Conservation (phyloP, 108 stramenopile species). For the Epithemia pelagica region DNA sequence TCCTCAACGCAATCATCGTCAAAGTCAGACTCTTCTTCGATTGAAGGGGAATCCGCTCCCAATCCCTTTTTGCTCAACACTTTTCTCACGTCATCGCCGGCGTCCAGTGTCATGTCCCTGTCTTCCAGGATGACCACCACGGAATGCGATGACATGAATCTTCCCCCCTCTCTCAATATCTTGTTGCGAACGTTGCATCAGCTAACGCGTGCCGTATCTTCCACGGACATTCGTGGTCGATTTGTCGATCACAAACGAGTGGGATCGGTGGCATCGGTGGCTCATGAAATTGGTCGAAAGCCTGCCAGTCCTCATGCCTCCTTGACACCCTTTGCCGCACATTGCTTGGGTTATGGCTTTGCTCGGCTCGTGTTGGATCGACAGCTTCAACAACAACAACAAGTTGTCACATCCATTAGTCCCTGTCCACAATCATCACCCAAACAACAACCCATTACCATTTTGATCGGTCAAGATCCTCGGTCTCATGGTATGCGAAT, state of each 20-base stretch:
- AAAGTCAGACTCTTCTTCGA: not conserved
- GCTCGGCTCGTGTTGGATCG: constrained; percentile 26
- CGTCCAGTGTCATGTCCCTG: not conserved
- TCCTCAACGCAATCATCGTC: not conserved
- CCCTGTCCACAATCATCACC: too few species aligned
- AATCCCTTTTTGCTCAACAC: not conserved
- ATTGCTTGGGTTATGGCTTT: constrained; percentile 65
- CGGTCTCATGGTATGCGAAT: constrained; percentile 54
- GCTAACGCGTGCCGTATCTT: constrained; percentile 33
- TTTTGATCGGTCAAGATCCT: constrained; percentile 72
- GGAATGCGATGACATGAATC: constrained; percentile 55
- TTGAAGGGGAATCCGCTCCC: not conserved
- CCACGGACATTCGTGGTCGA: constrained; percentile 60
- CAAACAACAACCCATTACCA: constrained; percentile 18
- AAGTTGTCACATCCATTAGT: not conserved
- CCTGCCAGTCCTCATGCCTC: constrained; percentile 1
- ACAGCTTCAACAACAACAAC: not conserved
- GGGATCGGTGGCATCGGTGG: constrained; percentile 43
- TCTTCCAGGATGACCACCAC: not conserved
- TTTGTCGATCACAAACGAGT: constrained; percentile 40
- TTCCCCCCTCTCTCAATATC: constrained; percentile 50
- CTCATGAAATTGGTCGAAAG: constrained; percentile 20
- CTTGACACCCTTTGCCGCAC: constrained; percentile 66
- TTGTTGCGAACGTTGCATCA: constrained; percentile 30
- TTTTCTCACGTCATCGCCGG: not conserved